Evolutionary conservation across 2,329 filamentous ascomycete species (phyloP), one percentile per base, ranked within the genome.

Genomic region (Pseudocercospora ulei): DNA sequence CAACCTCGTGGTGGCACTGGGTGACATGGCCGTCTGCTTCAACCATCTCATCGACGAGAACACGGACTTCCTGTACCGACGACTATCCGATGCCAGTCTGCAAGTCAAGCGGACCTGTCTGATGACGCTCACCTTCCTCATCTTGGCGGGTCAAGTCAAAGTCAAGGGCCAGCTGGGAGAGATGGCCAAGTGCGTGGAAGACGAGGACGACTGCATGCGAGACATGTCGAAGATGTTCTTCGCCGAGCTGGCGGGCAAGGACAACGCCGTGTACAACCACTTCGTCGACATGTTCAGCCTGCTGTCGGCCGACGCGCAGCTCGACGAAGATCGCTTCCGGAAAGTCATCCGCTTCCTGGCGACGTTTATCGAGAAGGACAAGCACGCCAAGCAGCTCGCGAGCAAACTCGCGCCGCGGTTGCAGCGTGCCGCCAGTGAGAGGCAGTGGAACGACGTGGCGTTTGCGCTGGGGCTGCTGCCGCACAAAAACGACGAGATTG

Each of bases 11-110:
- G 93, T 98, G 52, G 88, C 90, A 0, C 76, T 98, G 0, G 90
- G 90, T 24, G 90, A 98, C 59, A 98, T 98, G 90, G 92, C 92
- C 0, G 90, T 98, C 13, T 95, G 87, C 72, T 98, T 98, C 72
- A 98, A 98, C 58, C 90, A 98, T 57, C 75, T 98, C 34, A 95
- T 98, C 52, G 92, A 98, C 57, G 92, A 98, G 65, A 96, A 98
- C 62, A 98, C 90, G 0, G 90, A 98, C 60, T 98, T 96, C 68
- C 65, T 98, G 26, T 98, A 98, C 64, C 80, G 90, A 12, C 78
- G 92, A 11, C 73, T 98, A 5, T 92, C 90, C 9, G 92, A 98
- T 56, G 69, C 75, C 9, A 87, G 95, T 53, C 75, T 77, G 13
- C 88, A 82, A 2, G 90, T 98, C 46, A 98, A 96, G 70, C 78